These are phyloP conservation scores for Podaxis sp. DNA, from an alignment of 768 basidiomycete species.

Conservation along the genomic window DNA sequence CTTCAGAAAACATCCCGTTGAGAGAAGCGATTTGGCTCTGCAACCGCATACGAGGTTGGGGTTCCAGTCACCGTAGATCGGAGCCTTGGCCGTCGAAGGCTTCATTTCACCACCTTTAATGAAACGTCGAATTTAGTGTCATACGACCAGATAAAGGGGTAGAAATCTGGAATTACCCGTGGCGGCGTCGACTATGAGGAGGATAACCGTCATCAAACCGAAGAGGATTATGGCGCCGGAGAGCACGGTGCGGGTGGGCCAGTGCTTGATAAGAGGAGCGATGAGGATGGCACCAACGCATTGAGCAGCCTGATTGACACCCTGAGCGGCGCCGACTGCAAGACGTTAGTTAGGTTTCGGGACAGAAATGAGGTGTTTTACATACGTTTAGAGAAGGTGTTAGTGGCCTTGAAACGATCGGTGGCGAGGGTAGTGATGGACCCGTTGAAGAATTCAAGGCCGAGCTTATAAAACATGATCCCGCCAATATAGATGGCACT, in stretches of 20 bases:
- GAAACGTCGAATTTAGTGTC: neutral
- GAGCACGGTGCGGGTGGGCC: constrained; percentile 32
- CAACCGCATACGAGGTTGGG: constrained; percentile 25
- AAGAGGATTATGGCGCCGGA: constrained; percentile 27
- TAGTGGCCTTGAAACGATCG: constrained; percentile 28
- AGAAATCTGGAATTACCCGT: constrained; percentile 21
- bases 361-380: neutral
- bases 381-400: constrained; percentile 31
- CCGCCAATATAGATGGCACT: constrained; percentile 30
- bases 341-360: neutral
- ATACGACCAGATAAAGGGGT: neutral
- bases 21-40: neutral
- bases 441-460: constrained; percentile 35
- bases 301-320: constrained; percentile 33
- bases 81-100: constrained; percentile 17
- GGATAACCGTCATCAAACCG: constrained; percentile 29
- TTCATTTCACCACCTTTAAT: constrained; percentile 29
- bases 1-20: neutral
- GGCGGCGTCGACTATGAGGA: constrained; percentile 31
- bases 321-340: constrained; percentile 30
- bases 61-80: constrained; percentile 28
- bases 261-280: constrained; percentile 30
- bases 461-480: constrained; percentile 33
- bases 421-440: constrained; percentile 33
- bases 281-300: constrained; percentile 35